These are phyloP conservation scores for Xerocomus potaroensis DNA, from an alignment of 768 basidiomycete genomes.

Conservation along the genomic window DNA sequence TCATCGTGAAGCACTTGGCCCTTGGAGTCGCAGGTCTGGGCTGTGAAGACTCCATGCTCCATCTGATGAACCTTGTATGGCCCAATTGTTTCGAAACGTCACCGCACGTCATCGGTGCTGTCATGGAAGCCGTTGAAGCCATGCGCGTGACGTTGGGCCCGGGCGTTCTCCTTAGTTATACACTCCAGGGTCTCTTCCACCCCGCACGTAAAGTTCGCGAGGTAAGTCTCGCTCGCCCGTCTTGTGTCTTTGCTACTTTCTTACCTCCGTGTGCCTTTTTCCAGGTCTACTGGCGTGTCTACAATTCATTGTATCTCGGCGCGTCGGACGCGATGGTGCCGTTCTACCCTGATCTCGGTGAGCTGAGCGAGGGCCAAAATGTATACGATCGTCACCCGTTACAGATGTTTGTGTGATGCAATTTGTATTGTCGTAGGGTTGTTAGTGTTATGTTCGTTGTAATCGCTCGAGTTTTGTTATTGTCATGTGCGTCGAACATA, in stretches of 20 bases:
- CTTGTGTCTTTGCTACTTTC: conserved; percentile 3
- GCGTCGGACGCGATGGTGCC: conserved; percentile 90
- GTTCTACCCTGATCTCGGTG: conserved; percentile 89
- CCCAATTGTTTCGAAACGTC: conserved; percentile 99
- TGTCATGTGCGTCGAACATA: not conserved
- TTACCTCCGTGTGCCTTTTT: not conserved
- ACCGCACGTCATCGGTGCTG: conserved; percentile 96
- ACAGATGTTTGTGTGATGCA: conserved; percentile 70
- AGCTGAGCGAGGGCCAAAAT: conserved; percentile 89
- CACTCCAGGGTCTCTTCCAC: conserved; percentile 94
- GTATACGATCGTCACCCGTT: conserved; percentile 81
- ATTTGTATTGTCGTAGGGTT: not conserved
- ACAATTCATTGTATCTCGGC: conserved; percentile 92
- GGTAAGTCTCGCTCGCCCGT: conserved; percentile 40
- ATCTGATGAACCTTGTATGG: conserved; percentile 98
- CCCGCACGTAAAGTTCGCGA: conserved; percentile 96
- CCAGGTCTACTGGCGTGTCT: conserved; percentile 87
- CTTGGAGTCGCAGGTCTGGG: conserved; percentile 96
- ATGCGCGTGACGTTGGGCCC: conserved; percentile 97
- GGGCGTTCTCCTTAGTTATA: conserved; percentile 87
- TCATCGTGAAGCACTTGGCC: conserved; percentile 97
- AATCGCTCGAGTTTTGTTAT: not conserved
- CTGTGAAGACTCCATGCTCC: conserved; percentile 96
- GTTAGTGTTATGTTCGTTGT: not conserved
- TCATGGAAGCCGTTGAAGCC: conserved; percentile 97